Evolutionary conservation across 331 rosid genomes (phyloP), one percentile per base, ranked within the genome.

Genomic region (Ulmus americana): DNA sequence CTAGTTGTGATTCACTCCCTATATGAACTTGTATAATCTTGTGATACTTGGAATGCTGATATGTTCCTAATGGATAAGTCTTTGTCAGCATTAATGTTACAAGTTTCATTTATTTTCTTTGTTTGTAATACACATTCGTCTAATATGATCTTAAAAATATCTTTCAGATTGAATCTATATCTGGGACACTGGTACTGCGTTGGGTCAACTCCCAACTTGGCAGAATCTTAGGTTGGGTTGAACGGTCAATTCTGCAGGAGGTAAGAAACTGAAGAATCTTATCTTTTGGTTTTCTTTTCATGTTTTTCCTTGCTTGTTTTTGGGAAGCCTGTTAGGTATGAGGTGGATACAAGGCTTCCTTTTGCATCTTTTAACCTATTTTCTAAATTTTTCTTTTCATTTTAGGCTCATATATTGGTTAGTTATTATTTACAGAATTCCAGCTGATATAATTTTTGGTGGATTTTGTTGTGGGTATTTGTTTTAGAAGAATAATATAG

Each of bases 121-220:
- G 2, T 39, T 6, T 68, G 12, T 41, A 41, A 7, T 15, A 5
- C 43, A 28, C 9, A 8, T 2, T 38, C n/a, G 12, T 53, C 41
- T 68, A 22, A 60, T 64, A 22, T 12, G 9, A 67, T 56, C 47
- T 68, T 38, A 13, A 39, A 35, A 65, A 65, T 48, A 15, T 60
- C 65, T 61, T 63, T 57, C 69, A 94, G 99, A 90, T 94, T 82
- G 99, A 87, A 79, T 74, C 90, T 18, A 81, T 87, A 79, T 94
- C 99, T 72, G 99, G 99, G 82, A 94, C 97, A 0, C 70, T 94
- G 80, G 99, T 94, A 76, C 72, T 94, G 82, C 99, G 99, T 12
- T 94, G 99, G 99, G 80, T 94, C 82, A 94, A 90, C 76, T 74
- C 95, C 7, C 99, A 94, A 70, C 99, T 94, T 69, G 97, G 81